These are phyloP conservation scores for Neonectria magnoliae DNA, from an alignment of 2,329 filamentous ascomycete genomes.

Conservation along the genomic window DNA sequence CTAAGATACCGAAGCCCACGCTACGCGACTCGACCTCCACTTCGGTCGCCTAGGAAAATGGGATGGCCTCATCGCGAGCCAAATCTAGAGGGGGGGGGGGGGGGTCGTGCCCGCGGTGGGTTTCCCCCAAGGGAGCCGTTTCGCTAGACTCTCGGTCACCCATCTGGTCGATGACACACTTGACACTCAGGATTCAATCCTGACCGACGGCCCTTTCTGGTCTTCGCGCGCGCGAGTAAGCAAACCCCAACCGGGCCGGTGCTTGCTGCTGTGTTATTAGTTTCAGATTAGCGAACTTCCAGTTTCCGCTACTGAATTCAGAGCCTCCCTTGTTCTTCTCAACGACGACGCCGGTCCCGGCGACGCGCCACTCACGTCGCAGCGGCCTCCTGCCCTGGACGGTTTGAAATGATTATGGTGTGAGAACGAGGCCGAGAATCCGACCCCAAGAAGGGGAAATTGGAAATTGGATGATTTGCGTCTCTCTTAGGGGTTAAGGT, in stretches of 20 bases:
- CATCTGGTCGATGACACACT: conserved; percentile 14
- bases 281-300: neutral
- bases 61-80: neutral
- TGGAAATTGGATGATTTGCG: conserved; percentile 14
- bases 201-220: conserved; percentile 19
- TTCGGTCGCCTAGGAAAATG: neutral
- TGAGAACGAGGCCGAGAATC: conserved; percentile 10
- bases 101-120: neutral
- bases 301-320: neutral
- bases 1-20: conserved; percentile 5
- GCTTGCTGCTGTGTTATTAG: neutral
- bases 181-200: conserved; percentile 3
- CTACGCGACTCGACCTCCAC: conserved; percentile 1
- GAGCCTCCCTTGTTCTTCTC: conserved; percentile 1
- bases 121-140: conserved; percentile 3
- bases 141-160: conserved; percentile 18
- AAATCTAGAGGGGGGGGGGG: neutral
- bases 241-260: neutral
- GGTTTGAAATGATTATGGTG: conserved; percentile 19
- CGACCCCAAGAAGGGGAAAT: conserved; percentile 2
- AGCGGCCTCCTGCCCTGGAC: conserved; percentile 5
- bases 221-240: conserved; percentile 10
- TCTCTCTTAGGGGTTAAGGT: conserved; percentile 1
- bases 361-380: conserved; percentile 11
- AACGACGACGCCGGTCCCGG: conserved; percentile 3